Evolutionary conservation across 2,329 filamentous ascomycete species (phyloP), one percentile per base, ranked within the genome.

Genomic region (Sclerotinia borealis): DNA sequence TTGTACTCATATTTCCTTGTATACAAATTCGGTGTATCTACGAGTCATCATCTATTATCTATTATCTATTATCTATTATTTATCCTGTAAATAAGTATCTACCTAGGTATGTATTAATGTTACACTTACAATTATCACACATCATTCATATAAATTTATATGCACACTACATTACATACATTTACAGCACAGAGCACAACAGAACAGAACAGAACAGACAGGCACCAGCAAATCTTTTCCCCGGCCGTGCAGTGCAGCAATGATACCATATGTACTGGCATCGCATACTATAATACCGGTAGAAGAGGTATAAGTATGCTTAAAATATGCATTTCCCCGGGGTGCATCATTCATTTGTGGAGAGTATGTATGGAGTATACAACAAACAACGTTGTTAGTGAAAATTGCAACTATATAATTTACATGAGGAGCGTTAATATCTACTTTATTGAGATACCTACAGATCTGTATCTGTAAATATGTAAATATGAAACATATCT

Each of bases 301-400:
- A n/a, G n/a, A n/a, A n/a, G n/a, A n/a, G n/a, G n/a, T n/a, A n/a
- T n/a, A 31, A 7, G 36, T 41, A 55, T 55, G 37, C 52, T 55
- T 39, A 54, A 19, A 56, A 17, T 39, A 56, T 56, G 54, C 54
- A 19, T 25, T 56, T 56, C 8, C 39, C 54, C 54, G 54, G 54
- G 54, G 39, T 56, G 54, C 54, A 56, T 56, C 4, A 56, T n/a
- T n/a, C n/a, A n/a, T n/a, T n/a, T n/a, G n/a, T n/a, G n/a, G n/a
- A n/a, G n/a, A n/a, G n/a, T n/a, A n/a, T n/a, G n/a, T n/a, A n/a
- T n/a, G n/a, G n/a, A n/a, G n/a, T n/a, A n/a, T n/a, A n/a, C 29
- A 22, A 51, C n/a, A 10, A 7, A 9, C 19, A 43, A 22, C 11
- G 11, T 25, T 17, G 43, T 25, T 25, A 3, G 29, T 45, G 39